A percentile compares a stretch with the other conserved stretches of the same genome.
Conservation (phyloP, 176 grass and related monocot species). For the Oryza punctata region DNA sequence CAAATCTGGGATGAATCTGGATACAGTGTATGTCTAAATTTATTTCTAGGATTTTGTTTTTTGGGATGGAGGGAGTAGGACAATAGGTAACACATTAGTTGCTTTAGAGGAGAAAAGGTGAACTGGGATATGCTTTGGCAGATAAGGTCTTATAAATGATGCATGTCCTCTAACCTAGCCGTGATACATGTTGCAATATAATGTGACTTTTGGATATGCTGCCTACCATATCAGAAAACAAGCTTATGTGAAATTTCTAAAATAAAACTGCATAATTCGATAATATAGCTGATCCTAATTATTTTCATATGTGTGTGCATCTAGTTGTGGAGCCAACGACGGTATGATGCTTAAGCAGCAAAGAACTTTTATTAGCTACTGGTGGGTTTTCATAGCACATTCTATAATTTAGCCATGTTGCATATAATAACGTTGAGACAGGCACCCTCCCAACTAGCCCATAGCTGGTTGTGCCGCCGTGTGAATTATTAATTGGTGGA, state of each 20-base stretch:
- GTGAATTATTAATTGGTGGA: too few relatives aligned
- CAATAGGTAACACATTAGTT: constrained; percentile 23
- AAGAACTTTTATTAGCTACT: too few relatives aligned
- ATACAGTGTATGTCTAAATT: too few relatives aligned
- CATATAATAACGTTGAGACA: too few relatives aligned
- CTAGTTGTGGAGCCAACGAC: too few relatives aligned
- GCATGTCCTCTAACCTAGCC: not conserved
- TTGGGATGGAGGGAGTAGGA: not conserved
- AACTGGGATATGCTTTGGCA: constrained; percentile 21
- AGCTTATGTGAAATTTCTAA: not conserved
- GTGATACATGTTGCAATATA: not conserved
- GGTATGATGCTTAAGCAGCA: too few relatives aligned
- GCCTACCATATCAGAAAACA: not conserved
- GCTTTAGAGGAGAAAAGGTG: constrained; percentile 6
- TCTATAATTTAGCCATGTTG: too few relatives aligned
- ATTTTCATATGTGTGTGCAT: not conserved
- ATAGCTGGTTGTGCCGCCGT: too few relatives aligned
- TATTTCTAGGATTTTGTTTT: too few relatives aligned
- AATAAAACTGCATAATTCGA: not conserved
- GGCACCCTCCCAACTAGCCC: too few relatives aligned
- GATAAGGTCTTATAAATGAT: not conserved
- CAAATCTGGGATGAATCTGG: too few relatives aligned
- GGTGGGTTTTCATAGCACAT: too few relatives aligned
- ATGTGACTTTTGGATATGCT: not conserved
- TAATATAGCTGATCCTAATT: not conserved